phyloP scores from a whole-genome alignment of 116 monocot genomes.

The Zostera marina region DNA sequence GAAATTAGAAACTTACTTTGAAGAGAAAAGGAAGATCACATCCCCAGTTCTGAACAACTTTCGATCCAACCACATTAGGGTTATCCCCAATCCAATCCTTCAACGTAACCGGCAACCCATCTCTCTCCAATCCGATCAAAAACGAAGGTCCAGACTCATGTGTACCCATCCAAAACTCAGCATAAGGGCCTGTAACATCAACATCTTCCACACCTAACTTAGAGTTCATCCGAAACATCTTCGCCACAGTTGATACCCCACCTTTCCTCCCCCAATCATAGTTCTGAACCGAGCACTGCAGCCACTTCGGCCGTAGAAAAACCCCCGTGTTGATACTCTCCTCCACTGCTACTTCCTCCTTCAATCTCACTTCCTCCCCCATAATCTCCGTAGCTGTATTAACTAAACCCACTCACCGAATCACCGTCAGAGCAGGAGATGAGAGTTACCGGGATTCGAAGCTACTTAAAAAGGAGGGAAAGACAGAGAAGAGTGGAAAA shows the following conservation, averaged over 20 bases:
- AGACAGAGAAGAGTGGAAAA: too few species aligned
- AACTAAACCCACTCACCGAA: background rate
- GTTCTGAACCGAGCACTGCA: background rate
- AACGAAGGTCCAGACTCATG: conserved; percentile 3
- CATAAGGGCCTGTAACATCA: background rate
- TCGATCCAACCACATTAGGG: conserved; percentile 2
- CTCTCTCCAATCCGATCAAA: background rate
- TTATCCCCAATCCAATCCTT: background rate
- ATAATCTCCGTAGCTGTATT: too few species aligned
- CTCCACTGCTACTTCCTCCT: background rate
- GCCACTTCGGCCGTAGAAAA: background rate
- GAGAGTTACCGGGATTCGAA: background rate
- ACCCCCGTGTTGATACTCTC: background rate
- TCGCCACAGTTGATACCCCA: background rate
- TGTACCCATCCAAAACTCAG: conserved; percentile 1
- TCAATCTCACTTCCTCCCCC: background rate
- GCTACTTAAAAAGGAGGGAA: background rate
- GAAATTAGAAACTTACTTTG: conserved; percentile 2
- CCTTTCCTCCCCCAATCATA: conserved; percentile 1
- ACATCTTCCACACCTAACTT: background rate
- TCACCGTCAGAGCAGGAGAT: background rate
- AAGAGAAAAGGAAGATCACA: background rate
- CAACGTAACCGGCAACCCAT: background rate
- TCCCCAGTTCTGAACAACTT: background rate
- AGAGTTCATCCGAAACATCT: background rate